Evolutionary conservation across 306 rosid genomes (phyloP).

Genomic region (Coriaria nepalensis): DNA sequence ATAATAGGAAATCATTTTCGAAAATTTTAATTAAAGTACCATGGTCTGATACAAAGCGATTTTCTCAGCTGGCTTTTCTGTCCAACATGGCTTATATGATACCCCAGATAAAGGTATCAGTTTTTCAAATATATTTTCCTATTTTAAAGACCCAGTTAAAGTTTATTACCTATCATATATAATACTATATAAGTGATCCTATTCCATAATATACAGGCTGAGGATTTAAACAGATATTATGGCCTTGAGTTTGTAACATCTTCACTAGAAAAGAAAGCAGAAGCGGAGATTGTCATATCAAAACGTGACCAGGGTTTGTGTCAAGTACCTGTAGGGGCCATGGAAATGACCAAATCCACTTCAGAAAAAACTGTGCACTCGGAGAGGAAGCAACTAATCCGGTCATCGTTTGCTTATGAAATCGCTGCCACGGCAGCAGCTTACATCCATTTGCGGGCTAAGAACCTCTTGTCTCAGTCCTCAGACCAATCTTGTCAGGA

Average conservation of each 20-base stretch:
- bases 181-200: neutral
- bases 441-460: constrained; percentile 46
- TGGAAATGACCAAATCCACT: constrained; percentile 13
- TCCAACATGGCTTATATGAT: constrained; percentile 85
- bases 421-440: constrained; percentile 89
- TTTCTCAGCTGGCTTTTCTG: constrained; percentile 65
- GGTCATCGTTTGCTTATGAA: constrained; percentile 45
- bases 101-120: constrained; percentile 54
- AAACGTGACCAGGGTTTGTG: constrained; percentile 37
- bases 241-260: constrained; percentile 64
- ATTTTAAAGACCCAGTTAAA: neutral
- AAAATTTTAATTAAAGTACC: constrained; percentile 45
- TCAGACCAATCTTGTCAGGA: constrained; percentile 20
- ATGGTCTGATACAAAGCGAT: constrained; percentile 53
- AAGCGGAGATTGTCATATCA: constrained; percentile 30
- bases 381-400: constrained; percentile 28
- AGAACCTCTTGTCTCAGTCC: constrained; percentile 29
- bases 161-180: too few relatives aligned
- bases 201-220: constrained; percentile 39
- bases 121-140: constrained; percentile 1
- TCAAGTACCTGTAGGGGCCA: constrained; percentile 22
- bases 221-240: constrained; percentile 45
- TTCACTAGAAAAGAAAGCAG: constrained; percentile 60
- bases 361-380: constrained; percentile 18
- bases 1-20: constrained; percentile 39